Evolutionary conservation across 352 stramenopile genomes (phyloP), one percentile per base, ranked within the genome.

Genomic region (Phytophthora sansomeana): DNA sequence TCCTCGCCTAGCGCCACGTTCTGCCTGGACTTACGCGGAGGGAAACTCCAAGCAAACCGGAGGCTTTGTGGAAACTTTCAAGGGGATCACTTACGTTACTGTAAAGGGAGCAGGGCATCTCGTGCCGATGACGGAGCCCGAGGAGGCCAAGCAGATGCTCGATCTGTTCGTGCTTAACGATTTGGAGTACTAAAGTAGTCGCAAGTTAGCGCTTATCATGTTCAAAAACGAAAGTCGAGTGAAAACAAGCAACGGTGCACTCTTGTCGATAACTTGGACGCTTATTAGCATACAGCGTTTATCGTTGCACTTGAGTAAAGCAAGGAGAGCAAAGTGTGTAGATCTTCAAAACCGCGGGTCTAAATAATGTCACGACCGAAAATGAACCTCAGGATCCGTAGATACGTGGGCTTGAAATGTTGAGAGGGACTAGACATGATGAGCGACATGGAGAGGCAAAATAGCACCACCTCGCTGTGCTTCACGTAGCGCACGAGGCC

Each of bases 31-130:
- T 53, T 75, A 77, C 3, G 61, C 62, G 1, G 51, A 72, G 21
- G 72, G 74, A 33, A 66, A 76, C 38, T 70, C 41, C 19, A 67
- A 77, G 30, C 92, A 98, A 75, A 92, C 91, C 13, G 92, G 76
- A 10, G 92, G 92, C 6, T 93, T 97, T 49, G 71, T 95, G 5
- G 83, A 95, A 29, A 78, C 73, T 30, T 98, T 96, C 63, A 63
- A 93, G 28, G 80, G 75, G n/a, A 58, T 98, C 14, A 83, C 70
- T 24, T 98, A 96, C 69, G 58, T 97, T 47, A 98, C 92, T 0
- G 93, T 98, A 58, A 92, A 96, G 52, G 93, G 91, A 11, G 89
- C 90, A 1, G 95, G 95, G 14, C 92, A 98, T 66, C 79, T 98
- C 56, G 92, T 97, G 49, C 93, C 91, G 1, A 79, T 82, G 65